Conservation (phyloP, 257 asterid genomes). For the Salvia hispanica region DNA sequence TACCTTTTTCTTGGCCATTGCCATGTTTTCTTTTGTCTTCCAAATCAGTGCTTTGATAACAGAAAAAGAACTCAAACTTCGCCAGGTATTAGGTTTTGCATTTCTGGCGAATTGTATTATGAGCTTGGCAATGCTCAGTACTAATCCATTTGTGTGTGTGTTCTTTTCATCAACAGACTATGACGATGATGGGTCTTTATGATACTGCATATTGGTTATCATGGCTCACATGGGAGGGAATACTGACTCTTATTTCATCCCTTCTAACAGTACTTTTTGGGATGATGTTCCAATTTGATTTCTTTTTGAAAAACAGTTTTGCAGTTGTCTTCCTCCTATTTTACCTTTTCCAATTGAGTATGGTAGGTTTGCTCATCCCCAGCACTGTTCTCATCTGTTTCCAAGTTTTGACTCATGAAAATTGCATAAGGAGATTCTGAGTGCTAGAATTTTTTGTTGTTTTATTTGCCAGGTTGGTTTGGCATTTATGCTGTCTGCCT, state of each 20-base stretch:
- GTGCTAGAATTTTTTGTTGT: slow-evolving; percentile 25
- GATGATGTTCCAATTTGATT: slow-evolving; percentile 92
- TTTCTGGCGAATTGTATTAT: slow-evolving; percentile 27
- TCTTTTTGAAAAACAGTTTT: slow-evolving; percentile 77
- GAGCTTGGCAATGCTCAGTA: slow-evolving; percentile 18
- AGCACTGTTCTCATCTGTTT: slow-evolving; percentile 6
- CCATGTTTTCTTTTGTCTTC: slow-evolving; percentile 92
- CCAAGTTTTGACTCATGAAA: slow-evolving; percentile 13
- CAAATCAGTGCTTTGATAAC: slow-evolving; percentile 74
- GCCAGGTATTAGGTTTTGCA: slow-evolving; percentile 61
- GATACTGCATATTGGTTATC: slow-evolving; percentile 95
- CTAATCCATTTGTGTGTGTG: slow-evolving; percentile 22
- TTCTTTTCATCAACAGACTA: slow-evolving; percentile 55
- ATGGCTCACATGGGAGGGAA: slow-evolving; percentile 94
- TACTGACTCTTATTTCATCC: slow-evolving; percentile 61
- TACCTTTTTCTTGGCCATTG: slow-evolving; percentile 84
- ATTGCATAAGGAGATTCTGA: slow-evolving; percentile 19
- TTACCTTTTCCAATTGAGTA: slow-evolving; percentile 80
- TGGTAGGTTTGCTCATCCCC: slow-evolving; percentile 57
- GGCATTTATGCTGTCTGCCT: slow-evolving; percentile 80
- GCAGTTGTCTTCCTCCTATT: slow-evolving; percentile 72
- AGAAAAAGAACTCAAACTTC: slow-evolving; percentile 93
- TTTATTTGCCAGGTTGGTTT: slow-evolving; percentile 63
- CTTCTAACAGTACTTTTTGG: slow-evolving; percentile 80
- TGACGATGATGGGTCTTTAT: slow-evolving; percentile 96